Evolutionary conservation across 345 rosid genomes (phyloP).

Genomic region (Populus euphratica): DNA sequence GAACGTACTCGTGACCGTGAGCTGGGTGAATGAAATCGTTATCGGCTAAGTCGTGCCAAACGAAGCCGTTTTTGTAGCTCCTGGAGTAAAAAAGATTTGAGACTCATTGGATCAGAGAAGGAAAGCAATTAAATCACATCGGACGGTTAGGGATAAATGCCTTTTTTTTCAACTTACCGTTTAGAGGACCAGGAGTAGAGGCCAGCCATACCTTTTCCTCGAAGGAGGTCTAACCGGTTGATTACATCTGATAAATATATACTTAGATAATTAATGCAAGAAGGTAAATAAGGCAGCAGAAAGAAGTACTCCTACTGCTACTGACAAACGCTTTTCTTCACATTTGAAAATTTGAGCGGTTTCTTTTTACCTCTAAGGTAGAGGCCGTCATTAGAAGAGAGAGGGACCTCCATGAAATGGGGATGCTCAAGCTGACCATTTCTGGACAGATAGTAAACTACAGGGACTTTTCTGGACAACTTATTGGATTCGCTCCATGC

Average conservation of each 20-base stretch:
- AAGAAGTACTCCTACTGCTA: background rate
- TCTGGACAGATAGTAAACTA: constrained; percentile 76
- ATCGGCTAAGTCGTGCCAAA: constrained; percentile 88
- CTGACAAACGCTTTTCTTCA: background rate
- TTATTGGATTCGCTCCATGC: constrained; percentile 48
- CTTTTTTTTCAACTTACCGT: constrained; percentile 40
- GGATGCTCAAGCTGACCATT: constrained; percentile 97
- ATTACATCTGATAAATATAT: constrained; percentile 59
- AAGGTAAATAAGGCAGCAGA: background rate
- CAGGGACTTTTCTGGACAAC: constrained; percentile 54
- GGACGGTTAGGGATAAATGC: background rate
- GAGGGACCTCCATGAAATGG: constrained; percentile 90
- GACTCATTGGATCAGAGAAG: constrained; percentile 10
- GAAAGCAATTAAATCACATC: constrained; percentile 13
- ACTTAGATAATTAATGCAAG: background rate
- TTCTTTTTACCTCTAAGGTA: constrained; percentile 56
- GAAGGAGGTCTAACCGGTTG: constrained; percentile 64
- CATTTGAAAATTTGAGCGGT: background rate
- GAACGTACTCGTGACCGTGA: constrained; percentile 82
- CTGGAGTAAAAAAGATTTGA: constrained; percentile 29
- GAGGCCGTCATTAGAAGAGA: constrained; percentile 65
- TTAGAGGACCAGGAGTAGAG: constrained; percentile 94
- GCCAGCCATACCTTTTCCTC: constrained; percentile 86
- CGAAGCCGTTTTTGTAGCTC: constrained; percentile 90
- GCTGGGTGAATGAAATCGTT: constrained; percentile 75